phyloP scores from a whole-genome alignment of 768 basidiomycete species.

The Trametes cubensis region DNA sequence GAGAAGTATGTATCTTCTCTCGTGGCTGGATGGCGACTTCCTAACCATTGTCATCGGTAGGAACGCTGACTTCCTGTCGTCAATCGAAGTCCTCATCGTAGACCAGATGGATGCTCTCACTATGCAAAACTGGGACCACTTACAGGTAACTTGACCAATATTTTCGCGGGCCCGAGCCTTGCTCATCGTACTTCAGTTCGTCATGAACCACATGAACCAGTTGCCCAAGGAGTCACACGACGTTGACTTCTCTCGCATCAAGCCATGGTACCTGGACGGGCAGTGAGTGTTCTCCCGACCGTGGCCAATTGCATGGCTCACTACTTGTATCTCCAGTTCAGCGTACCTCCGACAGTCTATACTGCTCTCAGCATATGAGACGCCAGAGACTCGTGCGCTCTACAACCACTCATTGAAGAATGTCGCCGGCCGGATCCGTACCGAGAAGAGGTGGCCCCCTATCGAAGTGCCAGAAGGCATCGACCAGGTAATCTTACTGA shows the following conservation, averaged over 20 bases:
- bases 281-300: slow-evolving; percentile 58
- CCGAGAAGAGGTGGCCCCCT: slow-evolving; percentile 69
- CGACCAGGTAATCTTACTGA: slow-evolving; percentile 59
- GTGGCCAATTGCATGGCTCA: neutral
- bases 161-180: neutral
- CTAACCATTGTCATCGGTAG: slow-evolving; percentile 39
- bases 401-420: slow-evolving; percentile 81
- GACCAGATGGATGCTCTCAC: slow-evolving; percentile 91
- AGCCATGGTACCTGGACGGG: slow-evolving; percentile 96
- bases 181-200: slow-evolving; percentile 54
- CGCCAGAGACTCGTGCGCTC: slow-evolving; percentile 81
- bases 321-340: slow-evolving; percentile 52
- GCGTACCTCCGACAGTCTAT: slow-evolving; percentile 88
- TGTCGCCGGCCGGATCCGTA: slow-evolving; percentile 79
- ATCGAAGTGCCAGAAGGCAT: slow-evolving; percentile 83
- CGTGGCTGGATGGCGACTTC: neutral
- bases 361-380: slow-evolving; percentile 84
- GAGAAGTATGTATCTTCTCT: slow-evolving; percentile 67
- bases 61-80: slow-evolving; percentile 88
- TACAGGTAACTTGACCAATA: slow-evolving; percentile 62
- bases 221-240: slow-evolving; percentile 93
- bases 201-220: slow-evolving; percentile 82
- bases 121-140: slow-evolving; percentile 99
- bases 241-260: slow-evolving; percentile 94
- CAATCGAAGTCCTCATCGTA: slow-evolving; percentile 87